phyloP scores from a whole-genome alignment of 2,329 filamentous ascomycete species.

The Cylindrodendrum hubeiense region DNA sequence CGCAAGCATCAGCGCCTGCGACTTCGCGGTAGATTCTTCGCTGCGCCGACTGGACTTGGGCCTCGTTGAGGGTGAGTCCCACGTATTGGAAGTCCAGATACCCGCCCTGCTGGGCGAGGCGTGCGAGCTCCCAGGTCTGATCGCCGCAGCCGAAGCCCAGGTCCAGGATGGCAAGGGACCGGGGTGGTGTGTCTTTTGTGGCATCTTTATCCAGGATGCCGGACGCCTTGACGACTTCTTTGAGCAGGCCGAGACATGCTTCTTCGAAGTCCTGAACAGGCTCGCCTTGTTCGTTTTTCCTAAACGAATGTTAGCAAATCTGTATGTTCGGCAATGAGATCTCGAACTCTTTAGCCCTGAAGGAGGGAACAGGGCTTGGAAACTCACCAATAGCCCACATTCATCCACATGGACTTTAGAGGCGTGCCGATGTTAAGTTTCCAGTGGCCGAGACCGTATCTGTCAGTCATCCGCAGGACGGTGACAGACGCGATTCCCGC shows the following conservation, averaged over 20 bases:
- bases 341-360: not conserved
- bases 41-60: slow-evolving; percentile 57
- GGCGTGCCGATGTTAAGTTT: slow-evolving; percentile 64
- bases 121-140: slow-evolving; percentile 62
- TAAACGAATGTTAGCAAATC: slow-evolving; percentile 23
- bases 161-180: slow-evolving; percentile 58
- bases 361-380: not conserved
- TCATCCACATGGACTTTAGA: slow-evolving; percentile 71
- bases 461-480: slow-evolving; percentile 44
- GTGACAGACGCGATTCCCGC: slow-evolving; percentile 28
- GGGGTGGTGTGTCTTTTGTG: slow-evolving; percentile 12
- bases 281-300: slow-evolving; percentile 47
- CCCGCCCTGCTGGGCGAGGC: slow-evolving; percentile 35
- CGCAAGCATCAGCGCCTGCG: not conserved
- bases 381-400: slow-evolving; percentile 71
- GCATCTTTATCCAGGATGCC: slow-evolving; percentile 48
- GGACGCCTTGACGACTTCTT: slow-evolving; percentile 59
- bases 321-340: not conserved
- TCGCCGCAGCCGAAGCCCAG: slow-evolving; percentile 72
- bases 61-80: slow-evolving; percentile 63
- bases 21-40: slow-evolving; percentile 44
- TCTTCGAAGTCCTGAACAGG: slow-evolving; percentile 54
- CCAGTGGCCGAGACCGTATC: slow-evolving; percentile 67
- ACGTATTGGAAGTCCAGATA: slow-evolving; percentile 58
- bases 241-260: slow-evolving; percentile 63